Base-by-base conservation (phyloP, 179 eudicot genomes). In the Beta lomatogona region DNA sequence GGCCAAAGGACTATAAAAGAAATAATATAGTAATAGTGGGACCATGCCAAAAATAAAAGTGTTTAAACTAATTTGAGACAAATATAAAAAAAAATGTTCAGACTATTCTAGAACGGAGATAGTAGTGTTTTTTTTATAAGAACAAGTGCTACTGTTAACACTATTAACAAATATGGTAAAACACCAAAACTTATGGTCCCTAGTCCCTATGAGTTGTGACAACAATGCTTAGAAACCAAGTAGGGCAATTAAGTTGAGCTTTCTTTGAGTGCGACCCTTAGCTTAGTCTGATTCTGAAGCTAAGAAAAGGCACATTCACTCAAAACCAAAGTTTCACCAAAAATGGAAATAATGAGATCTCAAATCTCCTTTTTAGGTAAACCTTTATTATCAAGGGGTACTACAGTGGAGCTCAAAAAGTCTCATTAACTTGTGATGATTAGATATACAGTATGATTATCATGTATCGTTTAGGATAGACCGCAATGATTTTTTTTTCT, bases 211-310 rank as follows among this genome's bases (percentile, higher is more conserved):
- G 14, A 19, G 22, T 69, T 44, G 16, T 18, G 73, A 21, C 66
- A 9, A 12, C 45, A 66, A 72, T 54, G 60, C 77, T 73, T 73
- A 74, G 46, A 55, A 55, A 28, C 16, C 50, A 74, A 74, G 77
- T 16, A 28, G 60, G 65, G 15, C 36, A 64, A 74, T 74, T 48
- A 57, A 74, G 8, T 13, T 74, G 77, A 74, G 50, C 65, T 74
- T 74, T 74, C 65, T 74, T 74, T 4, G 77, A 74, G 65, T 74
- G 77, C 25, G 64, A 74, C 77, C 44, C 28, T 74, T 28, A 25
- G 28, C 28, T 74, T 28, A 73, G 46, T 54, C 46, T 55, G 18
- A 73, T 21, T 54, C 46, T 55, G 18, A 72, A 52, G 58, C 53
- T 19, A 72, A 53, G 22, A 22, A 52, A 53, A 72, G 76, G 76